phyloP scores from a whole-genome alignment of 116 monocot species.

The Papilionanthe hybrid region DNA sequence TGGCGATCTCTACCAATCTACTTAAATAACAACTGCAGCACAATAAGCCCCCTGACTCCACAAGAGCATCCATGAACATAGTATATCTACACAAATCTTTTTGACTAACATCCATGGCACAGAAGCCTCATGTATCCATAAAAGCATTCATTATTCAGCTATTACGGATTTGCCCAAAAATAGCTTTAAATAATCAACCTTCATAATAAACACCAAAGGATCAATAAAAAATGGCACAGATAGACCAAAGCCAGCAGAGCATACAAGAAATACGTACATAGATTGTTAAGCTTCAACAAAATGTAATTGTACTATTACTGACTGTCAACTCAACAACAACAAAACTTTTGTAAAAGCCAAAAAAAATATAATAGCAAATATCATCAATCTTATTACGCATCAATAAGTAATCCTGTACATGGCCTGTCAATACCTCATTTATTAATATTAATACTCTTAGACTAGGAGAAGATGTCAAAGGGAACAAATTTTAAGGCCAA shows the following conservation, averaged over 20 bases:
- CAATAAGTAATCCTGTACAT: background rate
- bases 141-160: background rate
- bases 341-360: background rate
- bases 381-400: background rate
- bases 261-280: background rate
- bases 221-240: background rate
- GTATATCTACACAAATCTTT: too few relatives aligned
- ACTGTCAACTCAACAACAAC: background rate
- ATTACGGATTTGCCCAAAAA: background rate
- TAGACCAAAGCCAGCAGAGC: background rate
- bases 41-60: background rate
- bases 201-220: background rate
- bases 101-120: background rate
- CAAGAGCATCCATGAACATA: background rate
- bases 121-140: background rate
- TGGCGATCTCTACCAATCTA: background rate
- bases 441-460: background rate
- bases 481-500: constrained; percentile 2
- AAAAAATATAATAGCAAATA: background rate
- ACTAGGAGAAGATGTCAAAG: background rate
- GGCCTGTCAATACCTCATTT: background rate
- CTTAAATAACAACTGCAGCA: background rate
- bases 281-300: background rate
- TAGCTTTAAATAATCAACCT: background rate
- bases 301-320: background rate